Conservation (phyloP, 2,329 filamentous ascomycete genomes). For the Amylocarpus encephaloides region DNA sequence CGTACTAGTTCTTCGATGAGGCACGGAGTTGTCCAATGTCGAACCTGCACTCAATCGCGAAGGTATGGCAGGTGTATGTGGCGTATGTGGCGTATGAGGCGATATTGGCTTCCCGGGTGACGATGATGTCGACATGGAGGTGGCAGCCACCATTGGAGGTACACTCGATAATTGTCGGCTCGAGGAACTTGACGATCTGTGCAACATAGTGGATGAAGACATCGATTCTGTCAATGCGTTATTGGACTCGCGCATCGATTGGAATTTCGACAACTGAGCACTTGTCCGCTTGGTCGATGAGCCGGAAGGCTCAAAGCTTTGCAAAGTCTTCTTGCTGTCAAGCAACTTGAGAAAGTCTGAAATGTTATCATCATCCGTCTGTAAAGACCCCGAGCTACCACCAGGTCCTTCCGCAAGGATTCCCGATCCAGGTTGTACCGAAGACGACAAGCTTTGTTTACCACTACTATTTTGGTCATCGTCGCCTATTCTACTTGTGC, state of each 20-base stretch:
- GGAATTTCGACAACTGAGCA: constrained; percentile 77
- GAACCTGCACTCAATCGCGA: constrained; percentile 90
- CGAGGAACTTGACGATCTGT: constrained; percentile 72
- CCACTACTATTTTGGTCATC: constrained; percentile 76
- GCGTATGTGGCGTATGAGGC: constrained; percentile 84
- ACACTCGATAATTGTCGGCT: constrained; percentile 54
- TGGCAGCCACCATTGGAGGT: constrained; percentile 61
- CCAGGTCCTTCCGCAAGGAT: constrained; percentile 66
- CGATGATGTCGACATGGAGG: constrained; percentile 75
- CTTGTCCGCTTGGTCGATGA: constrained; percentile 70
- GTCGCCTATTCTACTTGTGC: constrained; percentile 57
- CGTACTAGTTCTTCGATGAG: constrained; percentile 21
- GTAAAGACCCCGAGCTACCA: constrained; percentile 59
- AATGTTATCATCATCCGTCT: constrained; percentile 84
- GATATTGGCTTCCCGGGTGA: constrained; percentile 88
- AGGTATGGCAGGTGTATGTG: constrained; percentile 88
- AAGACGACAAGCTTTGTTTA: constrained; percentile 68
- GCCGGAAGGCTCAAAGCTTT: constrained; percentile 64
- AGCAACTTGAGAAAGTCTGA: constrained; percentile 87
- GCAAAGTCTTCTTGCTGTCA: constrained; percentile 80
- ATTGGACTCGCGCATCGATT: constrained; percentile 83
- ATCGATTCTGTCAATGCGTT: constrained; percentile 87
- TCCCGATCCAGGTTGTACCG: constrained; percentile 69
- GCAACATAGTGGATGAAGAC: constrained; percentile 79
- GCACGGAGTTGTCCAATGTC: constrained; percentile 59